Base-by-base conservation (phyloP, 768 basidiomycete species). In the Mycena galopus region DNA sequence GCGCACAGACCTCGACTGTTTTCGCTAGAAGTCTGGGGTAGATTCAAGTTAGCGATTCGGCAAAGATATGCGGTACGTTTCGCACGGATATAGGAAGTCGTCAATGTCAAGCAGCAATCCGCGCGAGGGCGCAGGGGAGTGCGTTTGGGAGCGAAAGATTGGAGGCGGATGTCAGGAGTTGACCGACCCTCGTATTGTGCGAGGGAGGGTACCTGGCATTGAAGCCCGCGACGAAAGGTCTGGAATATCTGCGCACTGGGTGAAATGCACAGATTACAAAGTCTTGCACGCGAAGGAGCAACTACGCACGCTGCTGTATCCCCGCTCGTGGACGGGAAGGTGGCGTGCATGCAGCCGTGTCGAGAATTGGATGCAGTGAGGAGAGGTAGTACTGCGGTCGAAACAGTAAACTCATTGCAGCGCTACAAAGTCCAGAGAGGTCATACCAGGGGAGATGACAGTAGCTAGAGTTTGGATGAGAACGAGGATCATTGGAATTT, bases 111-210 rank as follows among this genome's bases (percentile, higher is more conserved):
- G 47, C 10, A 69, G 67, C 6, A 68, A 27, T 37, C 63, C 59
- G 21, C 56, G 69, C 17, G 73, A 71, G 9, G 61, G 61, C 2
- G 69, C 73, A 19, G 73, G 73, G 4, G 73, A 74, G 56, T 74
- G 58, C 19, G 73, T 74, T 5, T 44, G 44, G 8, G 69, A 62
- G 16, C 65, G 60, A 30, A 63, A 71, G n/a, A 67, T 39, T 3
- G 59, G 65, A 14, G 23, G 42, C 21, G 23, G 16, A 16, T 47
- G 33, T 25, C 12, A 51, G 25, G 50, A 25, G 11, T 21, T 9
- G n/a, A n/a, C 30, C 4, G n/a, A 59, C 25, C 29, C 59, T 12
- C 11, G 59, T 3, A 23, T 14, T 23, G 61, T 72, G 7, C 33
- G n/a, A 25, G 71, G 65, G 25, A 58, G 65, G 5, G 65, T 72